Base-by-base conservation (phyloP, 1,284 basidiomycete genomes). In the Exobasidium cylindrosporum region DNA sequence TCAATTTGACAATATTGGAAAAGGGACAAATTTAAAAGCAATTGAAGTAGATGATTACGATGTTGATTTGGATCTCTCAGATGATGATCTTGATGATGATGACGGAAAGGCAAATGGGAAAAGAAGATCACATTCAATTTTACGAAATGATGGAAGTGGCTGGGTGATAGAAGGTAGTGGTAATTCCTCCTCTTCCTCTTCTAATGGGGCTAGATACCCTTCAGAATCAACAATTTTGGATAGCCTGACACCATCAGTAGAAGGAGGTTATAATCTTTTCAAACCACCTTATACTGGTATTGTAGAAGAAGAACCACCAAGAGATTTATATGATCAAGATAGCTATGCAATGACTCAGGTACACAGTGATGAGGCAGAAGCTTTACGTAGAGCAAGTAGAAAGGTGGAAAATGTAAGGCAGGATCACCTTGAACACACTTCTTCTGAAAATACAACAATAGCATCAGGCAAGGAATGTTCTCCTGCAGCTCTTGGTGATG, bases 221-320 rank as follows among this genome's bases (percentile, higher is more conserved):
- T 17, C 17, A 10, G 35, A 40, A 40, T 7, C 32, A 30, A 26
- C 44, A 29, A 28, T 23, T 47, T 17, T 54, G 52, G 26, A 30
- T 60, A 52, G 60, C 28, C 61, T 71, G n/a, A 74, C 73, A 10
- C 71, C 73, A 2, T 74, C 72, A 3, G 73, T 74, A 4, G 73
- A 74, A 56, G 71, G 73, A 7, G 73, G 73, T 54, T 73, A 74
- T 65, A 74, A 74, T 44, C 64, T 74, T 28, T 73, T 66, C 67
- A 74, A 74, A 60, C 71, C 73, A 3, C 73, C 73, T 4, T 74
- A 69, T 50, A 47, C 40, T 17, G 53, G 63, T 44, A 35, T 40
- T 40, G 35, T 40, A 40, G 7, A 31, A 56, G 24, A n/a, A 23
- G 28, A 56, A 14, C n/a, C n/a, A n/a, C n/a, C n/a, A n/a, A n/a